Evolutionary conservation across 352 stramenopile genomes (phyloP), one percentile per base, ranked within the genome.

Genomic region (Pythium oligandrum): DNA sequence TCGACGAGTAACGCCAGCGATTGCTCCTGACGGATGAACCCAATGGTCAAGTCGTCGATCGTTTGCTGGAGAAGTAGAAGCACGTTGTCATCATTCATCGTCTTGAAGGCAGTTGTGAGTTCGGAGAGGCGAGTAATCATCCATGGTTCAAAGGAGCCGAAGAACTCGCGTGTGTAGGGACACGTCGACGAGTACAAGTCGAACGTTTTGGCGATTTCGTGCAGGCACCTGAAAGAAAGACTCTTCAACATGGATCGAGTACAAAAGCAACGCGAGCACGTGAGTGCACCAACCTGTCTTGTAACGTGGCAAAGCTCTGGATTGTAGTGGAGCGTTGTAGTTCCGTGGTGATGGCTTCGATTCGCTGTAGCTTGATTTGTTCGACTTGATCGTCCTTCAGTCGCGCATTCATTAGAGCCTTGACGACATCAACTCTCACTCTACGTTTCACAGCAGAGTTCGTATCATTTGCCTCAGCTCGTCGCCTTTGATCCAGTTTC

Each of bases 381-480:
- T 91, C 80, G 30, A 85, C 79, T 52, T 85, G 67, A 58, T 91
- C 80, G 59, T 91, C 80, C 55, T 87, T 85, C 3, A 89, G 61
- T 30, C 80, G 75, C 34, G 78, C 78, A 35, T 87, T 78, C 57
- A 85, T 88, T 59, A 83, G 78, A 33, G 74, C 72, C 57, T 73
- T 71, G 40, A 91, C 64, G 3, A 88, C 76, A 56, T 91, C 75
- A 12, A 89, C 64, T 7, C 76, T 74, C 48, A 84, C 73, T 71
- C 75, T 86, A 68, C 78, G 75, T 64, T 77, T 67, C 62, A 64
- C 57, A 56, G 63, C 55, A 61, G 64, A 17, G 40, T 10, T 17
- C 7, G 53, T 53, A 54, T 66, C 60, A 63, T 43, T 53, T 6
- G 40, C 53, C 17, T 62, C 58, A 39, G 73, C 60, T 10, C 71